A percentile compares a stretch with the other conserved stretches of the same genome.
Conservation (phyloP, 1,284 basidiomycete species). For the Omphalotus olearius region DNA sequence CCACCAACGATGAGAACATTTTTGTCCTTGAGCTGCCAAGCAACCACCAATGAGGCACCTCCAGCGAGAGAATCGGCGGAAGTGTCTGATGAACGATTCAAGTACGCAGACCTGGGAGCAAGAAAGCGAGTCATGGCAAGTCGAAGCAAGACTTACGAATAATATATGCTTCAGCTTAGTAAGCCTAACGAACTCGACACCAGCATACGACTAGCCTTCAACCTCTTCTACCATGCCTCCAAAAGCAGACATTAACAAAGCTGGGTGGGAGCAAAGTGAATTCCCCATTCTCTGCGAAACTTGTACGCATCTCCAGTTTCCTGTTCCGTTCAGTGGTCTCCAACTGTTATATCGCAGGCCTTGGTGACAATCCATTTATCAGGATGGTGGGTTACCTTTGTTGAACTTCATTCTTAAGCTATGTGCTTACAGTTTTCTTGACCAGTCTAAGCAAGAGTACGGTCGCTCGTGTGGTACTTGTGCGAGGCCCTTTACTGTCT, state of each 20-base stretch:
- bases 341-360: slow-evolving; percentile 43
- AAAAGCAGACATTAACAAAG: slow-evolving; percentile 85
- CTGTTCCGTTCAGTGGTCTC: background rate
- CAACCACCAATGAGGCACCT: slow-evolving; percentile 76
- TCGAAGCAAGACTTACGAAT: background rate
- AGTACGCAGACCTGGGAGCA: background rate
- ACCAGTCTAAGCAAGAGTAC: slow-evolving; percentile 91
- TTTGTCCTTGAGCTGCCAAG: slow-evolving; percentile 83
- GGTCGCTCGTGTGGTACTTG: slow-evolving; percentile 96
- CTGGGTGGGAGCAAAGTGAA: slow-evolving; percentile 88
- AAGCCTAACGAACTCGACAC: background rate
- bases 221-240: slow-evolving; percentile 43
- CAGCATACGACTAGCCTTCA: background rate
- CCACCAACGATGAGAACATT: slow-evolving; percentile 85
- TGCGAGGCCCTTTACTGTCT: slow-evolving; percentile 93
- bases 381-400: slow-evolving; percentile 64
- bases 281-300: slow-evolving; percentile 91
- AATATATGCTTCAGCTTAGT: background rate
- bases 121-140: too few relatives aligned
- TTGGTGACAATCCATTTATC: slow-evolving; percentile 85
- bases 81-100: background rate
- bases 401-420: background rate
- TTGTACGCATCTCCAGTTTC: slow-evolving; percentile 48
- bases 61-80: slow-evolving; percentile 20
- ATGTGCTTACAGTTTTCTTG: slow-evolving; percentile 2